These are phyloP conservation scores for Lyophyllum decastes DNA, from an alignment of 768 basidiomycete species.

Conservation along the genomic window DNA sequence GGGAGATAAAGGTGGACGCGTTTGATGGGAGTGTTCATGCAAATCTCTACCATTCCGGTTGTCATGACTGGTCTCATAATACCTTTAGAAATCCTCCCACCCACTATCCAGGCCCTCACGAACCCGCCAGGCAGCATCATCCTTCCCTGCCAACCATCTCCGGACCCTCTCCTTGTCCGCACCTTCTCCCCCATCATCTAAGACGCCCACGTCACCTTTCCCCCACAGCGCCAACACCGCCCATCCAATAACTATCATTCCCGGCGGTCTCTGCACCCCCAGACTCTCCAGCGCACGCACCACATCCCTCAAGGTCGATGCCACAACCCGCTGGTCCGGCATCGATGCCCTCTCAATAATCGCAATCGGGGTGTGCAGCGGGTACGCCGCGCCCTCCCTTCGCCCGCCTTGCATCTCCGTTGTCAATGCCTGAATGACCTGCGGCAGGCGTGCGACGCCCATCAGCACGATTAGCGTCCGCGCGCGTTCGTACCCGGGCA, in stretches of 20 bases:
- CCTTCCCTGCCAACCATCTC: slow-evolving; percentile 60
- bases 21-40: too few species aligned
- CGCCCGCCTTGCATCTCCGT: slow-evolving; percentile 23
- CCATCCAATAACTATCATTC: slow-evolving; percentile 97
- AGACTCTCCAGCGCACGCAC: slow-evolving; percentile 67
- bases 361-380: slow-evolving; percentile 78
- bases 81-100: slow-evolving; percentile 28
- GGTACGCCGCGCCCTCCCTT: slow-evolving; percentile 57
- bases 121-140: slow-evolving; percentile 55
- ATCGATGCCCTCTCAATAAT: slow-evolving; percentile 95
- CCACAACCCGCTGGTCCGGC: slow-evolving; percentile 86
- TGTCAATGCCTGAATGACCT: slow-evolving; percentile 67
- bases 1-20: too few species aligned
- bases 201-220: slow-evolving; percentile 65
- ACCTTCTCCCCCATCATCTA: slow-evolving; percentile 56
- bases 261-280: slow-evolving; percentile 91
- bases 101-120: slow-evolving; percentile 59
- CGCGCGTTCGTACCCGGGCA: slow-evolving; percentile 87
- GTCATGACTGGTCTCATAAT: too few species aligned
- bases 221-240: slow-evolving; percentile 77
- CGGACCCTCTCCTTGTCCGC: slow-evolving; percentile 49
- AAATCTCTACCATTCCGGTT: too few species aligned
- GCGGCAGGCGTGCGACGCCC: slow-evolving; percentile 86
- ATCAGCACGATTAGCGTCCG: slow-evolving; percentile 87
- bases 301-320: slow-evolving; percentile 75